Base-by-base conservation (phyloP, 108 stramenopile genomes). In the Epipyxis sp. region DNA sequence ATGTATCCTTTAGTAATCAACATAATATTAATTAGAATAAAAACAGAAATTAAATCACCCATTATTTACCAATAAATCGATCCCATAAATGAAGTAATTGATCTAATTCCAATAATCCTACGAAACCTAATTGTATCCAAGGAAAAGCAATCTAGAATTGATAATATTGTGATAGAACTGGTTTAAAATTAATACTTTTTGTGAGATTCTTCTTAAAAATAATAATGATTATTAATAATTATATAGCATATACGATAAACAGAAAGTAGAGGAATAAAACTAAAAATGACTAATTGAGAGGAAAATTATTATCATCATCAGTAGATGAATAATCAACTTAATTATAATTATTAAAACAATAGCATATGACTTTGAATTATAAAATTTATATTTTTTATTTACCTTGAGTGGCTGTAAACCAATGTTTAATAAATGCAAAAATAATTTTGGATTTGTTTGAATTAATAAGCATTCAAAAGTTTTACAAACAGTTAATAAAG, bases 81-180 rank as follows among this genome's bases (percentile, higher is more conserved):
- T 86, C 86, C 86, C 86, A 86, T 1, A 86, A 82, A 59, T 82
- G 68, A 30, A 86, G 74, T 34, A 86, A 65, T 72, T 86, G 86
- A 37, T 86, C 86, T n/a, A 81, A 68, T 42, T 85, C 86, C 1
- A 86, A 69, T 41, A 77, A 80, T 29, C 76, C 79, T 27, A 81
- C 84, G 71, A 86, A 86, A 34, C 71, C 86, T 30, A 85, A 79
- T 59, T 86, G 86, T n/a, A 86, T 85, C 86, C 86, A 86, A 6
- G 81, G 69, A 58, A 85, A 79, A 27, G 84, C 86, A 42, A 85
- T 27, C n/a, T n/a, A n/a, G n/a, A n/a, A n/a, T n/a, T n/a, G n/a
- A n/a, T n/a, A n/a, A n/a, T n/a, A n/a, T 39, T 43, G 78, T 20
- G 81, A 62, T 41, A 80, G 84, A 40, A 80, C 72, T 32, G 83